Conservation (phyloP, 2,329 filamentous ascomycete genomes). For the Pseudofabraea citricarpa region DNA sequence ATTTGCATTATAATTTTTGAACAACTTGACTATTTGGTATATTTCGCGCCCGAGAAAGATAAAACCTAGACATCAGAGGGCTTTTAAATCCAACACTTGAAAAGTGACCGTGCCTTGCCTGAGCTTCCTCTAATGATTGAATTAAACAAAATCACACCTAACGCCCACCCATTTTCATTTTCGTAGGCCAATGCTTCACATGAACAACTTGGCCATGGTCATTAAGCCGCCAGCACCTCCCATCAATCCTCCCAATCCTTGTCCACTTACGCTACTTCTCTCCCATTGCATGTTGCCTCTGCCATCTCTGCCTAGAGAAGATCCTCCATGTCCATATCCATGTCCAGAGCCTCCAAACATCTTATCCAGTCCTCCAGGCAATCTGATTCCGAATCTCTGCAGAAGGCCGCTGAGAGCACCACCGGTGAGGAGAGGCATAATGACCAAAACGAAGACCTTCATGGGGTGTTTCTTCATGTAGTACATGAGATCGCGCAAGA, state of each 20-base stretch:
- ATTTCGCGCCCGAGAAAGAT: not conserved
- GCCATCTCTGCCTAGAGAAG: conserved; percentile 15
- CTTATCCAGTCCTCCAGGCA: conserved; percentile 61
- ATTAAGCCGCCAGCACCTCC: conserved; percentile 23
- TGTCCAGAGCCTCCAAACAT: conserved; percentile 46
- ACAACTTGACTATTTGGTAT: not conserved
- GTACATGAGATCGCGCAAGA: conserved; percentile 74
- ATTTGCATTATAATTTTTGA: conserved; percentile 1
- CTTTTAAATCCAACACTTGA: too few relatives aligned
- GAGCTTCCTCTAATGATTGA: not conserved
- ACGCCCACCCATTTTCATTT: not conserved
- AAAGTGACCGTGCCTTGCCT: not conserved
- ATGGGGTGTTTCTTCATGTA: conserved; percentile 80
- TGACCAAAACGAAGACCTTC: conserved; percentile 81
- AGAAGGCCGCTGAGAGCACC: conserved; percentile 77
- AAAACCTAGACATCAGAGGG: not conserved
- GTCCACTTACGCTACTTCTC: conserved; percentile 9
- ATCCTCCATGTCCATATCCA: conserved; percentile 41
- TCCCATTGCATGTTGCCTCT: conserved; percentile 1
- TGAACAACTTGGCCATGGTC: conserved; percentile 28
- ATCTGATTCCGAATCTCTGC: conserved; percentile 70
- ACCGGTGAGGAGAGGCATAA: conserved; percentile 82
- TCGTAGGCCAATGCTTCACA: conserved; percentile 15
- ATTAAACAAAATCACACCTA: not conserved
- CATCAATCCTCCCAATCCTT: conserved; percentile 15